phyloP scores from a whole-genome alignment of 2,329 filamentous ascomycete species.

The Aspergillus sp. region DNA sequence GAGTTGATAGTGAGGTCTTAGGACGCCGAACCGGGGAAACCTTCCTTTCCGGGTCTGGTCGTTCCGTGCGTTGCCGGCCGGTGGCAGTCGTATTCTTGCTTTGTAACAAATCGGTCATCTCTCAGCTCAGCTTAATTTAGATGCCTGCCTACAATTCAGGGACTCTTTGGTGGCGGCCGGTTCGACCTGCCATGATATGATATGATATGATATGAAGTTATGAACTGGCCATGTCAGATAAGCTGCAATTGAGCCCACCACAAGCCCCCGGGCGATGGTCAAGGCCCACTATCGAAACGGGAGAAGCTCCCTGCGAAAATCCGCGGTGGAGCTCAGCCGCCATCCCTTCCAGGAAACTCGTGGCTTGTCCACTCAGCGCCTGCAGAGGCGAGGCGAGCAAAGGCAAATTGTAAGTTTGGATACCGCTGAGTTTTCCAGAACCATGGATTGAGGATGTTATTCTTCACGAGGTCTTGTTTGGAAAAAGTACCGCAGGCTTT shows the following conservation, averaged over 20 bases:
- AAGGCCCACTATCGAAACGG: slow-evolving; percentile 40
- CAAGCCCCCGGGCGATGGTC: slow-evolving; percentile 11
- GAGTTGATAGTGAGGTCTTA: too few relatives aligned
- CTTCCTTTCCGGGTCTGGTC: slow-evolving; percentile 1
- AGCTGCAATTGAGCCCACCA: slow-evolving; percentile 11
- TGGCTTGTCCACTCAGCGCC: background rate
- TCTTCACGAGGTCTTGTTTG: background rate
- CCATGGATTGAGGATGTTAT: background rate
- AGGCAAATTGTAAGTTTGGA: background rate
- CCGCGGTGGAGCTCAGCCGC: slow-evolving; percentile 31
- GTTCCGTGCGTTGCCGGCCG: slow-evolving; percentile 5
- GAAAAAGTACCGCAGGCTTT: background rate
- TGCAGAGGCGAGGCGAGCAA: background rate
- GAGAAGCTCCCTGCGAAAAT: slow-evolving; percentile 38
- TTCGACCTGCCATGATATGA: background rate
- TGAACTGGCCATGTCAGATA: background rate
- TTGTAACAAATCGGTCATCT: background rate
- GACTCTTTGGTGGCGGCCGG: too few relatives aligned
- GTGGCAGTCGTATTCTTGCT: background rate
- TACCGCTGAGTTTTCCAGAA: background rate
- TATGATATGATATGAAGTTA: background rate
- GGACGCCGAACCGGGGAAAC: slow-evolving; percentile 2
- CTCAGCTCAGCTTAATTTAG: background rate
- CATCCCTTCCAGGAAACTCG: slow-evolving; percentile 3
- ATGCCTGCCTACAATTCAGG: too few relatives aligned